Base-by-base conservation (phyloP, 2,329 filamentous ascomycete species). In the Lasiodiplodia gonubiensis region DNA sequence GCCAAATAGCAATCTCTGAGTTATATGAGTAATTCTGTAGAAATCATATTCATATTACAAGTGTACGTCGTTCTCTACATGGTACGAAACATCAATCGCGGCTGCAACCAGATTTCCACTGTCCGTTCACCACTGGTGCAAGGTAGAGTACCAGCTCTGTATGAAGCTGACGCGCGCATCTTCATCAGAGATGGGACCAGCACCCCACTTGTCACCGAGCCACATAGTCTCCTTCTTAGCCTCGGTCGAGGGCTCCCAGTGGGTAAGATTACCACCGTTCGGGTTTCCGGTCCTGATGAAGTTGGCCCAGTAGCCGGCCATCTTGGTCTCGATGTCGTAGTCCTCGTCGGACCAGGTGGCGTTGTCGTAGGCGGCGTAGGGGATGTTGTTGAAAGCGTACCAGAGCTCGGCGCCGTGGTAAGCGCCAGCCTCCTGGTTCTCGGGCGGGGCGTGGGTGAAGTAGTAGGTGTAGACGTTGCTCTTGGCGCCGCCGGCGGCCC, bases 321-420 rank as follows among this genome's bases (percentile, higher is more conserved):
- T 33, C 23, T 25, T n/a, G 27, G 4, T 27, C 30, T 37, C 64
- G 53, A 78, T 73, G 54, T 72, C 68, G 55, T 72, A 78, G 67
- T 79, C 77, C 33, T 74, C 72, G 1, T 72, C 71, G 37, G 74
- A 70, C 69, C 71, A 77, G 5, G 67, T 65, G 5, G 48, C 52
- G 6, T 55, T 57, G 25, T 39, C 68, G 5, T 73, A 72, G 10
- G 25, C 61, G 27, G 60, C 67, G 18, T 63, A 67, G 61, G 79
- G 80, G 16, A 81, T 71, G 35, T 75, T 74, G 67, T 80, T 79
- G 27, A 79, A 70, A 1, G 73, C 74, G 64, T 81, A 80, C 68
- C 75, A 77, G 66, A 81, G 77, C 72, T 81, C 79, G 1, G 76
- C 76, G 70, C 74, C 72, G 66, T 80, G 78, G 70, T 74, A 78